Base-by-base conservation (phyloP, 257 asterid genomes). In the Forsythia viridissima region DNA sequence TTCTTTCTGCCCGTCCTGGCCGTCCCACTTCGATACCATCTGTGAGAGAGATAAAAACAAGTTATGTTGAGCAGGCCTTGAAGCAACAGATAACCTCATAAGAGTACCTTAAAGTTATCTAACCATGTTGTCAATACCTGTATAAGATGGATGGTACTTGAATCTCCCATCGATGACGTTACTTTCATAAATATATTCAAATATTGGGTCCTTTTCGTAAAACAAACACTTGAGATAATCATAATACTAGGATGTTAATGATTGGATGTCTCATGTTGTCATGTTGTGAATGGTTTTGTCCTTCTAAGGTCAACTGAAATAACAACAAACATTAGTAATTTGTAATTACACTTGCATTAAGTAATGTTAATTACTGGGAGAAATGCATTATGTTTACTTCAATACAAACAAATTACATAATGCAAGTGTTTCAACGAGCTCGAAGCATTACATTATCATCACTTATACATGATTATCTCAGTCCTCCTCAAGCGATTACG, bases 231-330 rank as follows among this genome's bases (percentile, higher is more conserved):
- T 71, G 74, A 57, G 75, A 65, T 81, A 66, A 71, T 51, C 48
- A 65, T 20, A 46, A 69, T 63, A 38, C 37, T 70, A 66, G 79
- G 71, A 73, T 69, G 66, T 63, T 57, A 73, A 42, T 72, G 30
- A 79, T 48, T 77, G 79, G 76, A 71, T 43, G 79, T 65, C 73
- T 76, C 70, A 76, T 34, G 38, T 74, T 84, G 87, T 81, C 81
- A 52, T 71, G 24, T 77, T 36, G 55, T 71, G 37, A 71, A 15
- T 51, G 71, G 52, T 9, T 59, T 11, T 78, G 77, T 75, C 43
- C 65, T 42, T 40, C 59, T 41, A 61, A 73, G 37, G 51, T 75
- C 72, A 74, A 75, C 67, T 63, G 18, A 8, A 1, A 61, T 21
- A 7, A 71, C 9, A 42, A 40, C 57, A 41, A 21, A 71, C 55